Percentiles rank a stretch among this genome's conserved stretches.
These are phyloP conservation scores for Gremmenia infestans DNA, from an alignment of 2,329 filamentous ascomycete genomes.

Conservation along the genomic window DNA sequence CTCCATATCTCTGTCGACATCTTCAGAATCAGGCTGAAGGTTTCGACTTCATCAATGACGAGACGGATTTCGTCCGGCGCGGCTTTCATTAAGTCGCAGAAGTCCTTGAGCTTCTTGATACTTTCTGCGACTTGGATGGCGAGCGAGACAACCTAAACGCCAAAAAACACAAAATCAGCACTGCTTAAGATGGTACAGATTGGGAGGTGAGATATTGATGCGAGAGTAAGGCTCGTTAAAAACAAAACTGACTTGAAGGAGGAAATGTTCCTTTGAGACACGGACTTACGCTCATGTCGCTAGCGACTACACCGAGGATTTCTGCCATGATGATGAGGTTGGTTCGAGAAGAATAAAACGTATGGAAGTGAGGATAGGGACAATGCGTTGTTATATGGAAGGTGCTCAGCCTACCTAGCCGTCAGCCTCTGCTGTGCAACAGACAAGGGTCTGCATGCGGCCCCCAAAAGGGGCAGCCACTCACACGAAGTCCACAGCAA, in stretches of 20 bases:
- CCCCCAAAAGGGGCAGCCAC: not conserved
- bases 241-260: too few relatives aligned
- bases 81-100: slow-evolving; percentile 2
- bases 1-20: slow-evolving; percentile 2
- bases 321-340: slow-evolving; percentile 7
- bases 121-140: slow-evolving; percentile 10
- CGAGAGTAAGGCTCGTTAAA: too few relatives aligned
- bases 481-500: too few relatives aligned
- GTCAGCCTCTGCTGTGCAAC: not conserved
- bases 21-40: slow-evolving; percentile 5
- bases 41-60: slow-evolving; percentile 7
- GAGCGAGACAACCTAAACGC: slow-evolving; percentile 1
- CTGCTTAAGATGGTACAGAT: too few relatives aligned
- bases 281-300: slow-evolving; percentile 1
- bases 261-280: too few relatives aligned
- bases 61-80: slow-evolving; percentile 5
- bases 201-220: too few relatives aligned
- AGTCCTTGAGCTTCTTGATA: slow-evolving; percentile 7
- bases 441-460: not conserved
- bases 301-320: slow-evolving; percentile 5
- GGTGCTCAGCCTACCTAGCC: not conserved
- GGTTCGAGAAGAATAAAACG: not conserved
- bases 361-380: not conserved
- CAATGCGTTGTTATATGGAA: not conserved
- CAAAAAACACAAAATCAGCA: too few relatives aligned